These are phyloP conservation scores for Proliferodiscus dingleyae DNA, from an alignment of 2,329 filamentous ascomycete genomes.

Conservation along the genomic window DNA sequence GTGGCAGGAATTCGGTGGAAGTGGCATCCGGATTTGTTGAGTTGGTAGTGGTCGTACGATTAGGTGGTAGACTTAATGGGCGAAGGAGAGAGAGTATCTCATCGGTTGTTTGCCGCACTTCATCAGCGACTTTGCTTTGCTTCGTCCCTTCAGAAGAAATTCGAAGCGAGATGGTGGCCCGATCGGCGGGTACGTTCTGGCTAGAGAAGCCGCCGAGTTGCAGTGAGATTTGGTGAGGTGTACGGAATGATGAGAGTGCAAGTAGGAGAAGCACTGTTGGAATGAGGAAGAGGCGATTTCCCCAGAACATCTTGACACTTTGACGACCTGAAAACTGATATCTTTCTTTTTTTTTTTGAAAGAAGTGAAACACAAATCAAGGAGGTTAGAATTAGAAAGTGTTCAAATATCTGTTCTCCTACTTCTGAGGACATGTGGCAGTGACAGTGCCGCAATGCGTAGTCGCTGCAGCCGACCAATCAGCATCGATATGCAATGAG, in stretches of 20 bases:
- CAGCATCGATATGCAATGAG: too few species aligned
- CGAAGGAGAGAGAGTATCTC: background rate
- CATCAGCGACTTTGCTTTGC: background rate
- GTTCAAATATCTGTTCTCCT: too few species aligned
- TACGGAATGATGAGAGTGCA: background rate
- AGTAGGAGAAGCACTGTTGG: background rate
- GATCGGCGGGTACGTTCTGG: background rate
- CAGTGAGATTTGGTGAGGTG: background rate
- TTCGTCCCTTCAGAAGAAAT: background rate
- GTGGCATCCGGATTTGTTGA: background rate
- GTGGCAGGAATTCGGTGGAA: background rate
- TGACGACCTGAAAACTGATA: too few species aligned
- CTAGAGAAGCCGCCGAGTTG: background rate
- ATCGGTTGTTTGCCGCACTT: background rate
- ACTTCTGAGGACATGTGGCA: too few species aligned
- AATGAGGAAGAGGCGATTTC: background rate
- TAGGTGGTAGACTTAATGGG: background rate
- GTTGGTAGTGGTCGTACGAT: background rate
- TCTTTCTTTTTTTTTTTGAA: too few species aligned
- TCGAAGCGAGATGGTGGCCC: background rate
- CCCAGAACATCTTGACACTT: background rate
- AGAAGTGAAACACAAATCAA: too few species aligned
- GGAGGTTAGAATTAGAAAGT: too few species aligned
- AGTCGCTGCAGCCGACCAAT: too few species aligned
- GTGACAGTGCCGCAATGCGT: too few species aligned